Percentiles rank a stretch among this genome's conserved stretches.
Conservation (phyloP, 441 rosid genomes). For the Arabidopsis hybrid region DNA sequence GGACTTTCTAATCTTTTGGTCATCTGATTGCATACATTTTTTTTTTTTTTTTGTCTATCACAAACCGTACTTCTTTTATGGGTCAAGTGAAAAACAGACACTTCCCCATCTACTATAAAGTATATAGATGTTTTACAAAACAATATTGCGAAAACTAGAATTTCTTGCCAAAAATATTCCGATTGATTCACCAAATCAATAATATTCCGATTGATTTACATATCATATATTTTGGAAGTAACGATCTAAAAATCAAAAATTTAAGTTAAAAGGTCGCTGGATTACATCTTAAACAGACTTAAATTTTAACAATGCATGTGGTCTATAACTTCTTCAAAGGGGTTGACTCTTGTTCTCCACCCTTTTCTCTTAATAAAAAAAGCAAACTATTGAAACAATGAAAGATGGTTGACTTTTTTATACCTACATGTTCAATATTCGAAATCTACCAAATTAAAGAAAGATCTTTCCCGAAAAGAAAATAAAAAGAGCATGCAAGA, state of each 20-base stretch:
- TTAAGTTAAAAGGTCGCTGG: neutral
- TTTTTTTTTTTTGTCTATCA: too few species aligned
- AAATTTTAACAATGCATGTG: slow-evolving; percentile 6
- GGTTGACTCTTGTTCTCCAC: slow-evolving; percentile 12
- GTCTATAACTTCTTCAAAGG: slow-evolving; percentile 3
- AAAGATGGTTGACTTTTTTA: slow-evolving; percentile 31
- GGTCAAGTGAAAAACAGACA: too few species aligned
- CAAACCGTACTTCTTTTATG: too few species aligned
- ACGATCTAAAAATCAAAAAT: neutral
- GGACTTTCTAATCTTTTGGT: too few species aligned
- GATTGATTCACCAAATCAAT: too few species aligned
- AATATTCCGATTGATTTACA: neutral
- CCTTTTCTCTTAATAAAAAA: neutral
- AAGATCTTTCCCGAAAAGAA: slow-evolving; percentile 17
- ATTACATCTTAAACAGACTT: neutral
- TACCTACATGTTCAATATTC: slow-evolving; percentile 28
- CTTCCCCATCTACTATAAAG: too few species aligned
- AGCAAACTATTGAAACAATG: slow-evolving; percentile 3
- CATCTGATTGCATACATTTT: too few species aligned
- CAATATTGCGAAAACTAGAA: too few species aligned
- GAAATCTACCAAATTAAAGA: slow-evolving; percentile 25
- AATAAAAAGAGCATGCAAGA: slow-evolving; percentile 10
- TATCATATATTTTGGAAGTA: neutral
- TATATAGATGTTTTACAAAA: too few species aligned
- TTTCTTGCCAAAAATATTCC: too few species aligned